Evolutionary conservation across 1,284 basidiomycete species (phyloP).

Genomic region (Rhodotorula mucilaginosa): DNA sequence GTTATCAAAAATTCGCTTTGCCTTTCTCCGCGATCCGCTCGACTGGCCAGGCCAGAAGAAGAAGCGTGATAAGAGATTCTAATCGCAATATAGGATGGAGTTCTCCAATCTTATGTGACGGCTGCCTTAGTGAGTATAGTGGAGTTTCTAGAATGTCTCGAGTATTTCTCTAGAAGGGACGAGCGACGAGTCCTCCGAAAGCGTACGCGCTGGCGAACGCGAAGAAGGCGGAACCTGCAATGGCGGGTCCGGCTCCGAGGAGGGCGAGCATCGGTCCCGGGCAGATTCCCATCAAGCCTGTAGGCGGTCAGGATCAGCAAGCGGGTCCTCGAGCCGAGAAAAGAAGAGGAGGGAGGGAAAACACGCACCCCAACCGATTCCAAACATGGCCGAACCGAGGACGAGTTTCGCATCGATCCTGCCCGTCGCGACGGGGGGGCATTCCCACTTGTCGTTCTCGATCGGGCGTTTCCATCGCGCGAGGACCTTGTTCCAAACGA

Average conservation of each 20-base stretch:
- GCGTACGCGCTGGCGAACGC: conserved; percentile 14
- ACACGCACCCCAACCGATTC: conserved; percentile 46
- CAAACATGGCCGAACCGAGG: conserved; percentile 44
- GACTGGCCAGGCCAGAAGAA: too few species aligned
- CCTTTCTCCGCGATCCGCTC: too few species aligned
- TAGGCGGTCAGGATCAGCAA: not conserved
- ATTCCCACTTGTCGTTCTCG: conserved; percentile 32
- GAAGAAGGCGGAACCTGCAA: not conserved
- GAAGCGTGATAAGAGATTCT: too few species aligned
- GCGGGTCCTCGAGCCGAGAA: not conserved
- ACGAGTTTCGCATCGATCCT: conserved; percentile 42
- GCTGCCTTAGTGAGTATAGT: too few species aligned
- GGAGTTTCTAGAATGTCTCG: too few species aligned
- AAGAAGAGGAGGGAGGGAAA: not conserved
- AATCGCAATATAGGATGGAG: too few species aligned
- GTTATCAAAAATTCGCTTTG: too few species aligned
- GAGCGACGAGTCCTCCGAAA: not conserved
- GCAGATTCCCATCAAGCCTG: conserved; percentile 32
- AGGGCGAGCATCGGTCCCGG: conserved; percentile 30
- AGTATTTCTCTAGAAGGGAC: not conserved
- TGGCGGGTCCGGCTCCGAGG: conserved; percentile 14
- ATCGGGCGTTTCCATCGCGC: conserved; percentile 22
- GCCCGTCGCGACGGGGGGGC: conserved; percentile 30
- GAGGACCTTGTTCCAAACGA: conserved; percentile 44
- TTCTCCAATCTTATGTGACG: too few species aligned